Evolutionary conservation across 106 monocot genomes (phyloP).

Genomic region (Dioscorea alata): DNA sequence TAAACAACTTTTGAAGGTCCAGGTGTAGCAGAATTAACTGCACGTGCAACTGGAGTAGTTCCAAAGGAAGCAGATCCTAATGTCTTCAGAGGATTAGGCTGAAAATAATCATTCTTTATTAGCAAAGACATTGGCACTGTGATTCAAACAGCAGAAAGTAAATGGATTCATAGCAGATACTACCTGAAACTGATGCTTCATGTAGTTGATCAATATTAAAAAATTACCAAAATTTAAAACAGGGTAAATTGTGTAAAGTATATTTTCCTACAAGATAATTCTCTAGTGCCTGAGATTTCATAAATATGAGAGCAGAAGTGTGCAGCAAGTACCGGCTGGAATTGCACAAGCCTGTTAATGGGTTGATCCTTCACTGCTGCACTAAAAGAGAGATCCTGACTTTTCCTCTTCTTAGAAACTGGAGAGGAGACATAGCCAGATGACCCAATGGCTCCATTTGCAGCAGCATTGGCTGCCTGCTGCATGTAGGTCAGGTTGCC

Average conservation of each 20-base stretch:
- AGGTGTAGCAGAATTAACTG: constrained; percentile 21
- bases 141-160: neutral
- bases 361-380: constrained; percentile 42
- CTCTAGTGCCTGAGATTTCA: neutral
- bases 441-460: constrained; percentile 69
- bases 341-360: constrained; percentile 35
- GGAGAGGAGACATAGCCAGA: constrained; percentile 63
- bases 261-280: neutral
- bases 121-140: neutral
- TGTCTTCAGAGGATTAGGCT: constrained; percentile 50
- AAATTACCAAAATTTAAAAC: no score
- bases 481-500: constrained; percentile 53
- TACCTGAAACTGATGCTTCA: no score
- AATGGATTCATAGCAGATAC: no score
- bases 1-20: constrained; percentile 63
- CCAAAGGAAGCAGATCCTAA: constrained; percentile 26
- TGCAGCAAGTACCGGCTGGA: constrained; percentile 46
- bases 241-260: no score
- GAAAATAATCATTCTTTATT: constrained; percentile 6
- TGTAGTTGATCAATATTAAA: no score
- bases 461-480: constrained; percentile 76
- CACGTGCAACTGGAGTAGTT: constrained; percentile 39
- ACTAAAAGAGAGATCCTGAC: constrained; percentile 50
- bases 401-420: constrained; percentile 65
- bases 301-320: neutral